Evolutionary conservation across 73 alveolate genomes (phyloP).

Genomic region (Urostyla sp.): DNA sequence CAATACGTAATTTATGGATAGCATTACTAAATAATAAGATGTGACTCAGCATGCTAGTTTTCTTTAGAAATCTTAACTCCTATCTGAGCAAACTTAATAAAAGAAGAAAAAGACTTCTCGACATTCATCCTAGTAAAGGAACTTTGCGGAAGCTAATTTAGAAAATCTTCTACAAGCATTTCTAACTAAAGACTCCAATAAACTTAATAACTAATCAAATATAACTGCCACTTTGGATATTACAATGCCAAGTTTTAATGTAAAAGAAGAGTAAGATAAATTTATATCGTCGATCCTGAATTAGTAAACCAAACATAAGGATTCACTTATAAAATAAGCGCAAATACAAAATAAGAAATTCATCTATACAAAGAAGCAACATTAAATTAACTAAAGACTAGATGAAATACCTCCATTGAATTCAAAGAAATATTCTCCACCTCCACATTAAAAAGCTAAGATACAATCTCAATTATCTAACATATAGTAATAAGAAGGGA

Average conservation of each 20-base stretch:
- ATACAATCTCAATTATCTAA: conserved; percentile 1
- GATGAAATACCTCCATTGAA: not conserved
- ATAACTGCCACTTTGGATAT: conserved; percentile 34
- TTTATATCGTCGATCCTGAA: not conserved
- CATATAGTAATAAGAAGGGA: conserved; percentile 1
- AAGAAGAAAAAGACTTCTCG: not conserved
- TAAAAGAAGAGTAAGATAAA: conserved; percentile 17
- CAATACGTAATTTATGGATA: conserved; percentile 28
- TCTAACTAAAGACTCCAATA: not conserved
- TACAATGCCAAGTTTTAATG: conserved; percentile 36
- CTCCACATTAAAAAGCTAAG: conserved; percentile 21
- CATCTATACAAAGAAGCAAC: not conserved
- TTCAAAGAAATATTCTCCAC: not conserved
- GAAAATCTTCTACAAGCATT: conserved; percentile 3
- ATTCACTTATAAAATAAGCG: conserved; percentile 15
- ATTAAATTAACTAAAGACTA: not conserved
- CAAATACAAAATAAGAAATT: conserved; percentile 16
- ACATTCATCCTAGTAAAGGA: not conserved
- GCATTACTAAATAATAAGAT: conserved; percentile 1
- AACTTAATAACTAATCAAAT: not conserved
- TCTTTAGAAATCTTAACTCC: conserved; percentile 5
- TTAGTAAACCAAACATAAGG: conserved; percentile 11
- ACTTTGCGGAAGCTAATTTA: conserved; percentile 23
- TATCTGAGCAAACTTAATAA: not conserved
- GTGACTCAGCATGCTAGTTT: conserved; percentile 34